Conservation (phyloP, 2,329 filamentous ascomycete genomes). For the Cladosporium sp. region DNA sequence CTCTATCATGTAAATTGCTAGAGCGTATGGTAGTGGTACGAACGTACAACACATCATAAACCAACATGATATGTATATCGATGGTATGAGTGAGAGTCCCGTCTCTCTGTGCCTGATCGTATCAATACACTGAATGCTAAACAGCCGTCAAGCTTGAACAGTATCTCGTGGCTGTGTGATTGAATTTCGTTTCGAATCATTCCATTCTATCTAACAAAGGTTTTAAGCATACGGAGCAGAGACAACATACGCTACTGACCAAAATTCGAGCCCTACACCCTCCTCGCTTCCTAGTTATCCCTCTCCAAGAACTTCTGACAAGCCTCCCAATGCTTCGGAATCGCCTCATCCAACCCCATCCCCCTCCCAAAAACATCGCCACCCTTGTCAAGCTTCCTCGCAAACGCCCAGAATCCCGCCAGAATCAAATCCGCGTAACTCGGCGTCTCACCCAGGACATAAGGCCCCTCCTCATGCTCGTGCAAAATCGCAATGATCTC, state of each 20-base stretch:
- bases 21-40: not conserved
- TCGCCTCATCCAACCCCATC: constrained; percentile 43
- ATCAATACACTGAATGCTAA: not conserved
- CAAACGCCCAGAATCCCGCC: constrained; percentile 49
- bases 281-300: constrained; percentile 34
- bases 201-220: not conserved
- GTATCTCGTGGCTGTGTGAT: not conserved
- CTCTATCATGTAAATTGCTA: too few species aligned
- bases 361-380: constrained; percentile 42
- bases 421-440: constrained; percentile 62
- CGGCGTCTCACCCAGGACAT: constrained; percentile 59
- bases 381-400: constrained; percentile 34
- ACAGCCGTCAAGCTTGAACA: not conserved
- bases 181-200: not conserved
- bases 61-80: not conserved
- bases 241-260: not conserved
- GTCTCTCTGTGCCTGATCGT: not conserved
- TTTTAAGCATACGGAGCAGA: not conserved
- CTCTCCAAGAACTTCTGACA: constrained; percentile 44
- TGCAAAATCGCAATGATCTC: constrained; percentile 51
- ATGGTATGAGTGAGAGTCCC: not conserved
- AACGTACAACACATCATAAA: not conserved
- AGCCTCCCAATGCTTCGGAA: constrained; percentile 43
- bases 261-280: not conserved
- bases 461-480: constrained; percentile 60